Base-by-base conservation (phyloP, 225 moss, liverwort and hornwort species). In the Antitrichia curtipendula region DNA sequence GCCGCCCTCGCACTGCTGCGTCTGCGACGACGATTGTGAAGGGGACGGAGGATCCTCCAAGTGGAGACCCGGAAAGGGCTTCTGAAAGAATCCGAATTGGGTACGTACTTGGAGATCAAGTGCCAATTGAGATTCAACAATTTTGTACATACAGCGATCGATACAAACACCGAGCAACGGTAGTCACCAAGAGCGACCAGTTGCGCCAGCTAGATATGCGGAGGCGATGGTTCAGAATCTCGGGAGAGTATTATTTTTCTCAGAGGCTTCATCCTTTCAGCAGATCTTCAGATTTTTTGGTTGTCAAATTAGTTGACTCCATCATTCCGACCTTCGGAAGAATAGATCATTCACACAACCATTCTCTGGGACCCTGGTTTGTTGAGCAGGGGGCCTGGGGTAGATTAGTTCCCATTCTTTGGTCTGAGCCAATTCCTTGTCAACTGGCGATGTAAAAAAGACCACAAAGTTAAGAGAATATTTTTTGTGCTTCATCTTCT, bases 41-140 rank as follows among this genome's bases (percentile, higher is more conserved):
- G 87, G 87, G 21, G 89, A 91, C 32, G 89, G 89, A 12, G 89
- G 89, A 4, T 83, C 90, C 22, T 90, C 88, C 4, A 92, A 90
- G 24, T 90, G 90, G 91, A 86, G 38, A 84, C 90, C 90, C 16
- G 84, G 86, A 24, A 90, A 70, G 66, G 74, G 59, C 10, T 86
- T 82, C 41, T 86, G 82, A 76, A 83, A 22, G 9, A 6, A 3
- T 11, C 32, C 25, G n/a, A 49, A 8, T 23, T 7, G 27, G 10
- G 36, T 19, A 22, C 28, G 16, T 21, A 20, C 32, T 31, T 63
- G 36, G 70, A 70, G 70, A 49, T 28, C 69, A n/a, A 58, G 22
- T 47, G 28, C 47, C 21, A 53, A 34, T 6, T 53, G 18, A 24
- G 34, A 32, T 61, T 52, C 62, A 41, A 16, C 32, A 50, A 47